A percentile compares a stretch with the other conserved stretches of the same genome.
Conservation (phyloP, 169 alveolate genomes). For the Theileria annulata region DNA sequence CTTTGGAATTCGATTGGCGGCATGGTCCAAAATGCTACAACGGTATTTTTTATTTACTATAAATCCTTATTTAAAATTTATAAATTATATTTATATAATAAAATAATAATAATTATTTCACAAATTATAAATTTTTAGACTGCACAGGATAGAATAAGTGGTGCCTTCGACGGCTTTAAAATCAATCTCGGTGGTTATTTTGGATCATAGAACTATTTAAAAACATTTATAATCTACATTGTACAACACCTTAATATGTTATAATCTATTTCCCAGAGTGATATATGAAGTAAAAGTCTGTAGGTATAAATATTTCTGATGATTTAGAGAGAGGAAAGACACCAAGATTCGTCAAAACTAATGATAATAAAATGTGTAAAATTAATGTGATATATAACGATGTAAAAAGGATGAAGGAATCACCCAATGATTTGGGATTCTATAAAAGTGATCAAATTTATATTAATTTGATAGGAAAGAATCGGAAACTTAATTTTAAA, state of each 20-base stretch:
- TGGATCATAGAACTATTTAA: not conserved
- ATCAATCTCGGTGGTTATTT: slow-evolving; percentile 4
- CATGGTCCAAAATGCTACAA: slow-evolving; percentile 43
- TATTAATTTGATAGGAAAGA: not conserved
- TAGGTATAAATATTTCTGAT: not conserved
- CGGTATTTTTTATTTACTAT: slow-evolving; percentile 40
- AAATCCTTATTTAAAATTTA: not conserved
- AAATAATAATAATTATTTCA: not conserved
- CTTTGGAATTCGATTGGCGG: slow-evolving; percentile 65
- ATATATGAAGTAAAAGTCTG: not conserved
- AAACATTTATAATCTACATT: not conserved
- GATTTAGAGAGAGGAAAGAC: not conserved
- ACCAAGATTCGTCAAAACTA: not conserved
- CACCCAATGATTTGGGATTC: not conserved
- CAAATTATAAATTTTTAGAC: not conserved
- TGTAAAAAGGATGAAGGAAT: not conserved
- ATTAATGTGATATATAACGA: no score
- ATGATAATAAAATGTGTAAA: not conserved
- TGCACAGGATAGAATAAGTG: slow-evolving; percentile 7
- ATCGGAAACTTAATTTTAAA: no score
- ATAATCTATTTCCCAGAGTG: not conserved
- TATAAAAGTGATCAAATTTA: no score
- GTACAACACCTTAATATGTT: not conserved
- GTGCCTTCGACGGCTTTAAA: slow-evolving; percentile 2
- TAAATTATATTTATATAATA: not conserved